These are phyloP conservation scores for Calonectria hawksworthii DNA, from an alignment of 2,329 filamentous ascomycete species.

Conservation along the genomic window DNA sequence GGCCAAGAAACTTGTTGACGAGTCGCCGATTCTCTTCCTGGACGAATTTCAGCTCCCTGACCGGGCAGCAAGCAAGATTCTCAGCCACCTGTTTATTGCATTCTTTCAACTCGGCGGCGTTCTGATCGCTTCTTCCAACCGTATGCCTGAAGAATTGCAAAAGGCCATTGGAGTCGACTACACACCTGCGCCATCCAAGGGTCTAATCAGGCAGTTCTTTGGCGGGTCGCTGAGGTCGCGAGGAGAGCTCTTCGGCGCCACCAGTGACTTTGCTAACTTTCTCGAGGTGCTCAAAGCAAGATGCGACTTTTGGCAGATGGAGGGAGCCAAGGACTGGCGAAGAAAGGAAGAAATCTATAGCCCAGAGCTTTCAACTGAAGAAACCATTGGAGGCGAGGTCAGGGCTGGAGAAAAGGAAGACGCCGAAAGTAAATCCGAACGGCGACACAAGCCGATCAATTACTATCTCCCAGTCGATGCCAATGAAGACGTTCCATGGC, in stretches of 20 bases:
- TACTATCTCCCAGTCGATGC: slow-evolving; percentile 47
- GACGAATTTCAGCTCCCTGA: slow-evolving; percentile 90
- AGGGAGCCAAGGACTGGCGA: slow-evolving; percentile 80
- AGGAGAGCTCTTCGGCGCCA: slow-evolving; percentile 70
- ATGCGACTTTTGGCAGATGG: slow-evolving; percentile 89
- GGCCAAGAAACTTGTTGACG: slow-evolving; percentile 81
- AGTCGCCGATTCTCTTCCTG: slow-evolving; percentile 82
- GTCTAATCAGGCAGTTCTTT: slow-evolving; percentile 64
- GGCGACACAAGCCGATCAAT: slow-evolving; percentile 46
- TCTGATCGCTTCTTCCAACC: slow-evolving; percentile 83
- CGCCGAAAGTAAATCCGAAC: slow-evolving; percentile 31
- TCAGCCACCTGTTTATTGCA: slow-evolving; percentile 82
- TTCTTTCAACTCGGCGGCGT: slow-evolving; percentile 90
- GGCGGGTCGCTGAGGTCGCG: slow-evolving; percentile 52
- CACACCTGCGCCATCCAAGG: slow-evolving; percentile 66
- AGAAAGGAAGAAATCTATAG: slow-evolving; percentile 60
- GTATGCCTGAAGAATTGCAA: slow-evolving; percentile 85
- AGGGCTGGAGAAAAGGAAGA: slow-evolving; percentile 7
- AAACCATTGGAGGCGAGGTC: neutral
- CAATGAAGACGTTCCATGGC: slow-evolving; percentile 49
- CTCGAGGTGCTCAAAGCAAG: slow-evolving; percentile 81
- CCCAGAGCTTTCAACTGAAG: slow-evolving; percentile 6
- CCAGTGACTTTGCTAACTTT: slow-evolving; percentile 82
- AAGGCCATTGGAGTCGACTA: slow-evolving; percentile 82
- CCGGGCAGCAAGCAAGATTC: slow-evolving; percentile 81